Evolutionary conservation across 176 grass and related monocot genomes (phyloP), one percentile per base, ranked within the genome.

Genomic region (Cenchrus purpureus): DNA sequence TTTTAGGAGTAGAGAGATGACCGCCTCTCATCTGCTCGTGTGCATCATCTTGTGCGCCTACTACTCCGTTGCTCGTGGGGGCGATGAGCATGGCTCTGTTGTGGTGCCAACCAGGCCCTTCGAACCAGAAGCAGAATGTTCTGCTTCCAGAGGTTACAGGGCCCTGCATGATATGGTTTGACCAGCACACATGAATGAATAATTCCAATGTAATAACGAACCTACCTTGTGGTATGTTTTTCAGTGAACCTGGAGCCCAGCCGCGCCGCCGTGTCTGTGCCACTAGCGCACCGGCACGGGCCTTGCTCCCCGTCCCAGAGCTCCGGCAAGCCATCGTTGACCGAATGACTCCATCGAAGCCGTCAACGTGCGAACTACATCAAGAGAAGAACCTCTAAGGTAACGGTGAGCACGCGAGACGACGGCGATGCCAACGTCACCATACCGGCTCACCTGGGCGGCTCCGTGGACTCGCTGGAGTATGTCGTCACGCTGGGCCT

Each of bases 401-500:
- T 54, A 32, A 56, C 17, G 12, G 46, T 9, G 6, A 58, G 5
- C 7, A 0, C 69, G 51, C 4, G 15, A 44, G 20, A 3, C 4
- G 10, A 43, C 15, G 44, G 15, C 6, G 13, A 32, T 2, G 45
- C 70, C 12, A 51, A 15, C 11, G 62, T 46, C 31, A 85, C 45
- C n/a, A 52, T 86, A 69, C 78, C 83, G 0, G 57, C 88, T 0
- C n/a, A 54, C 34, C 56, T 82, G 19, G 83, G 79, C 1, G 6
- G 2, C 48, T 7, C 48, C 17, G 83, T 82, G 3, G 65, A 83
- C 88, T 90, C 79, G 10, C 49, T 86, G 50, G 58, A 82, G 40
- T 90, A 90, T 66, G 73, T 85, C 1, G 83, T 90, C 40, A 90
- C 88, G 9, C 0, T 90, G 25, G 58, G 58, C 58, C 2, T 82